Evolutionary conservation across 306 rosid species (phyloP), one percentile per base, ranked within the genome.

Genomic region (Prunus kanzakura): DNA sequence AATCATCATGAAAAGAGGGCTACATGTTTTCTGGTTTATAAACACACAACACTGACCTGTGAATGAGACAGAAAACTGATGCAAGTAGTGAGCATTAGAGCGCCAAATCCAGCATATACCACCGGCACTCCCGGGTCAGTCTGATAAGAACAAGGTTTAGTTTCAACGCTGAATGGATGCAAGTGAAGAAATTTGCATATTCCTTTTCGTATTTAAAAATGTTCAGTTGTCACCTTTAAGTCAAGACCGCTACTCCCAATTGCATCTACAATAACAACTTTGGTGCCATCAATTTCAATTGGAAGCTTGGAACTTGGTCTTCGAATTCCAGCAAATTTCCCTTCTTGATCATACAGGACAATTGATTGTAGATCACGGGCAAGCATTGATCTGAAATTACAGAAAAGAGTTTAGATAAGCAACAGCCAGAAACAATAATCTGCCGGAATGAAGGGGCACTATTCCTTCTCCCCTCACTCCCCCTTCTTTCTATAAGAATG

Each of bases 41-140:
- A 27, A 63, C 77, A 78, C 3, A 64, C 54, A 64, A 11, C 27
- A 62, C 71, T 20, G 3, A 68, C 54, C 18, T 57, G 63, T 57
- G 99, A 89, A 86, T 95, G 99, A 84, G 97, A 90, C 67, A 90
- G 86, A 81, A 77, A 95, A 81, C 99, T 95, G 83, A 90, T 86
- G 89, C 99, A 95, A 64, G 97, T 92, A 27, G 98, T 95, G 65
- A 95, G 93, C 99, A 92, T 95, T 13, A 95, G 89, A 77, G 97
- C 97, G 67, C 99, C 97, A 86, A 95, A 95, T 80, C 99, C 99
- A 79, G 99, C 92, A 82, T 92, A 95, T 23, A 95, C 97, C 81
- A 90, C 64, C 4, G 97, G 99, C 50, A 95, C 99, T 32, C 96
- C 97, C 0, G 99, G 99, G 55, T 95, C 98, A 69, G 91, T 92